Evolutionary conservation across 805 yeast genomes (phyloP), one percentile per base, ranked within the genome.

Genomic region (Yamadazyma phyllophila): DNA sequence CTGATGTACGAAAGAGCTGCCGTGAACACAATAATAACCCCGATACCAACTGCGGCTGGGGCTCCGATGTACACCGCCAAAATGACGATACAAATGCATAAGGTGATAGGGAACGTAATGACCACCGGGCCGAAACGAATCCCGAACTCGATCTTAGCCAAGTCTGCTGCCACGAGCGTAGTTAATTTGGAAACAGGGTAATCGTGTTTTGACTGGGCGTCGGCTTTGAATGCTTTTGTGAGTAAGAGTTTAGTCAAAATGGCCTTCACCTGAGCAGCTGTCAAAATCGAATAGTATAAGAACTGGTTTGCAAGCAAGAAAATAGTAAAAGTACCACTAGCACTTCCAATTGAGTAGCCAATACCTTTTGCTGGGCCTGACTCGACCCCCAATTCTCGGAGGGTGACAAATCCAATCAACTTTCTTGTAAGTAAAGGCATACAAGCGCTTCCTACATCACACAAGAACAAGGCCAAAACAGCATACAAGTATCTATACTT

Each of bases 141-240:
- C 4, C 89, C 89, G 49, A 86, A 73, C 61, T 88, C 96, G 29
- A 90, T 74, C 57, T 96, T 80, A 11, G 91, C 78, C 33, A 89
- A 69, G 60, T 90, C 97, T 2, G 95, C 82, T 49, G 92, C 85
- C 57, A 89, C 77, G 57, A 88, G 65, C 6, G 90, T 81, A 24
- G 95, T 87, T 45, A 90, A 74, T 49, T 77, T 80, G 39, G 94
- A 85, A 16, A 80, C 74, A 1, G 96, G 82, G 57, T 67, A 87
- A 48, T 76, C 71, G 50, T 77, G 76, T 42, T 76, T 76, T 3
- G 91, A 77, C 39, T 69, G 71, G 8, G 81, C 75, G 48, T 82
- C 78, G 10, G 88, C 69, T 42, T 61, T 69, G 52, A 88, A 78
- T 10, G 92, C 76, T 62, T 90, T 90, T 43, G 77, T 77, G 47